Evolutionary conservation across 768 basidiomycete genomes (phyloP).

Genomic region (Fistulinella prunicolor): DNA sequence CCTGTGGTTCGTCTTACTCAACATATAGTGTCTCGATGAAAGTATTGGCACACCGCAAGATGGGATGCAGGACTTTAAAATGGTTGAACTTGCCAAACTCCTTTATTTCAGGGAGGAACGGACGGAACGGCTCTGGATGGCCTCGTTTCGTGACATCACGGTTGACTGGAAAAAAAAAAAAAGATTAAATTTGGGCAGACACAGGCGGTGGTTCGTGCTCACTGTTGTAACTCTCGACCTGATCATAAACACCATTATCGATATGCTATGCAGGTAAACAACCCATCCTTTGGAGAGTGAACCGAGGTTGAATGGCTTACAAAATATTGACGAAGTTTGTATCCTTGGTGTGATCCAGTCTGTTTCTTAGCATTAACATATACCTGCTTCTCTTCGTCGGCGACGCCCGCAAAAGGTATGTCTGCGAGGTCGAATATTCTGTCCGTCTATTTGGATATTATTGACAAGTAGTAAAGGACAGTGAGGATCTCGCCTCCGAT

Average conservation of each 20-base stretch:
- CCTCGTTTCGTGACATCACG: constrained; percentile 43
- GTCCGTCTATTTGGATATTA: constrained; percentile 35
- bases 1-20: constrained; percentile 23
- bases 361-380: constrained; percentile 43
- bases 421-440: constrained; percentile 51
- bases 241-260: constrained; percentile 59
- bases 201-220: constrained; percentile 19
- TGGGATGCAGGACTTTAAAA: constrained; percentile 46
- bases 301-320: constrained; percentile 22
- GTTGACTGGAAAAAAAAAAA: constrained; percentile 39
- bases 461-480: constrained; percentile 12
- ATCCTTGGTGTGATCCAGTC: constrained; percentile 49
- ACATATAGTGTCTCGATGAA: not conserved
- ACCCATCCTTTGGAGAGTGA: not conserved
- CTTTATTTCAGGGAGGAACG: constrained; percentile 52
- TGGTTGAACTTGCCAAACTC: constrained; percentile 52
- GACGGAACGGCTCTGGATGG: constrained; percentile 50
- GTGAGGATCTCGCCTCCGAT: constrained; percentile 29
- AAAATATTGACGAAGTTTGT: constrained; percentile 51
- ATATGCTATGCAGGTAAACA: constrained; percentile 44
- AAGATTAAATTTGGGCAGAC: not conserved
- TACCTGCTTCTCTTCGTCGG: constrained; percentile 40
- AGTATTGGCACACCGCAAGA: constrained; percentile 36
- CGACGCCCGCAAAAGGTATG: constrained; percentile 41
- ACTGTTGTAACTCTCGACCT: constrained; percentile 66